Conservation (phyloP, 192 early-diverging fungal genomes). For the Rhizophagus sp. region DNA sequence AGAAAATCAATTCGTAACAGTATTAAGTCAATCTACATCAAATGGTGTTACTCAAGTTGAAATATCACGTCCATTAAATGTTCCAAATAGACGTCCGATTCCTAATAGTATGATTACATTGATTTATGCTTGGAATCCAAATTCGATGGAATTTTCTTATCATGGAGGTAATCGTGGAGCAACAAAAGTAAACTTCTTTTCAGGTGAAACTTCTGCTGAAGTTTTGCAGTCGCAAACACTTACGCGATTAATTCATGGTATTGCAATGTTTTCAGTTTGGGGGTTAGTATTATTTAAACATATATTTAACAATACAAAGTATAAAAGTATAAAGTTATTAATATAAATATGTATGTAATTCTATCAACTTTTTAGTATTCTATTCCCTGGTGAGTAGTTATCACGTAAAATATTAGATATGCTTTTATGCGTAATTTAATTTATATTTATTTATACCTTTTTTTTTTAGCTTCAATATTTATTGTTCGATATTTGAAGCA, state of each 20-base stretch:
- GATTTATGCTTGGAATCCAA: conserved; percentile 3
- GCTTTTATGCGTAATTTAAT: background rate
- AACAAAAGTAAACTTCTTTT: conserved; percentile 15
- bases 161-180: conserved; percentile 14
- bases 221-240: too few relatives aligned
- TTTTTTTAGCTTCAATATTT: conserved; percentile 14
- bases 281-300: background rate
- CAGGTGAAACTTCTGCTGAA: background rate
- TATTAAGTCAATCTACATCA: background rate
- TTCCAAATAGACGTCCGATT: background rate
- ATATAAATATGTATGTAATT: background rate
- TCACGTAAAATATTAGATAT: too few relatives aligned
- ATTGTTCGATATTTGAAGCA: conserved; percentile 29
- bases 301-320: background rate
- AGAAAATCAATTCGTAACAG: background rate
- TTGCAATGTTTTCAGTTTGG: conserved; percentile 29
- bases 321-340: background rate
- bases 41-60: conserved; percentile 2
- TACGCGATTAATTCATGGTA: conserved; percentile 14
- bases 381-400: conserved; percentile 18
- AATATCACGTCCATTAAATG: background rate
- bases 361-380: background rate
- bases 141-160: background rate
- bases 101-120: background rate
- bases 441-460: background rate